Evolutionary conservation across 2,329 filamentous ascomycete species (phyloP).

Genomic region (Atkinsonella texensis): DNA sequence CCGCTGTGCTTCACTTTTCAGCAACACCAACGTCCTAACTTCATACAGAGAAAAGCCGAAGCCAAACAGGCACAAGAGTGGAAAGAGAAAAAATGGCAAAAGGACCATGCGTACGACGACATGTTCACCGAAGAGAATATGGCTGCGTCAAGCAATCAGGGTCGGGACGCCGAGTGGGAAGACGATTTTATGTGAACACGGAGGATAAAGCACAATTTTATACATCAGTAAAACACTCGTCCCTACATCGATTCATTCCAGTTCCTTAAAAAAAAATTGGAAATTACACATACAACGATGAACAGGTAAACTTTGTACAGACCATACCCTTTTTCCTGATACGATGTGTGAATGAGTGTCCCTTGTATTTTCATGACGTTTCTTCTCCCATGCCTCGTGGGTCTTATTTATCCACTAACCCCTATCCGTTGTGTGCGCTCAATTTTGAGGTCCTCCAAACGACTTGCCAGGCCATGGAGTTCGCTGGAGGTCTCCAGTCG

Average conservation of each 20-base stretch:
- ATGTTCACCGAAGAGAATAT: slow-evolving; percentile 76
- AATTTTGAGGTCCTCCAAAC: slow-evolving; percentile 22
- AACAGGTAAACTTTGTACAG: too few relatives aligned
- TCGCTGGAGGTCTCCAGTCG: slow-evolving; percentile 17
- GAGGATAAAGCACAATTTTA: neutral
- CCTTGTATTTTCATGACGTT: neutral
- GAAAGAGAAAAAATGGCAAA: slow-evolving; percentile 83
- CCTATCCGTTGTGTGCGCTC: slow-evolving; percentile 19
- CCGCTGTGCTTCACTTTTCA: too few relatives aligned
- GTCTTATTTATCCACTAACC: slow-evolving; percentile 11
- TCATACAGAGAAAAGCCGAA: slow-evolving; percentile 62
- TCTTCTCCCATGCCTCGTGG: neutral
- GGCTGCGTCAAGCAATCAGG: slow-evolving; percentile 70
- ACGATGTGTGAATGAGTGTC: neutral
- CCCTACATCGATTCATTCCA: neutral
- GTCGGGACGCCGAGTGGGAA: slow-evolving; percentile 63
- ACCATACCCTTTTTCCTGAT: neutral
- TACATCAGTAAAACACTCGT: neutral
- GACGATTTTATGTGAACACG: slow-evolving; percentile 78
- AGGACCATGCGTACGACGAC: slow-evolving; percentile 96
- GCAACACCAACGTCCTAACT: neutral
- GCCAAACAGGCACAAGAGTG: slow-evolving; percentile 62
- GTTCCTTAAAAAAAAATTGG: too few relatives aligned
- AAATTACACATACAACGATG: too few relatives aligned
- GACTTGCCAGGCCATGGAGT: slow-evolving; percentile 15